phyloP scores from a whole-genome alignment of 805 yeast genomes.

The Hanseniaspora hatyaiensis region DNA sequence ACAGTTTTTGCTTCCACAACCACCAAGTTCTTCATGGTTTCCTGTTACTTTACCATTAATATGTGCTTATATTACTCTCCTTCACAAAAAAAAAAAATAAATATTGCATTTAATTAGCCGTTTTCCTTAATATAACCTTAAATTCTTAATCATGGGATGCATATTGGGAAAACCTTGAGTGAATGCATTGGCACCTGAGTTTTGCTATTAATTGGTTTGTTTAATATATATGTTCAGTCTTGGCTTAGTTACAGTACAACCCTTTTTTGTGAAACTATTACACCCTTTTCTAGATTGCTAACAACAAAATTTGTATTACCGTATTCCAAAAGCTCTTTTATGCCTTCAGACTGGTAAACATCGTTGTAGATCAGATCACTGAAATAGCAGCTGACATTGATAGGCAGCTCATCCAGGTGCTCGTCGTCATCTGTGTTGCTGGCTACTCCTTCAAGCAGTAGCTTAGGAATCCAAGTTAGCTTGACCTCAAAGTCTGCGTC shows the following conservation, averaged over 20 bases:
- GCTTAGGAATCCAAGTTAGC: constrained; percentile 65
- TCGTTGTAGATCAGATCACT: constrained; percentile 44
- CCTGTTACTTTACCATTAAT: no score
- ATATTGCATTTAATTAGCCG: no score
- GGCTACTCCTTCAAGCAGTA: constrained; percentile 27
- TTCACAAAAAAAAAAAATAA: no score
- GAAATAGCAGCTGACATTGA: constrained; percentile 62
- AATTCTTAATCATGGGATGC: no score
- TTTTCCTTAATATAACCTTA: no score
- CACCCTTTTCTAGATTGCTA: constrained; percentile 56
- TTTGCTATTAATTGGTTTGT: no score
- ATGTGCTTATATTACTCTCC: no score
- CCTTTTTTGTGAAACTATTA: constrained; percentile 46
- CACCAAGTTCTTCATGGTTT: no score
- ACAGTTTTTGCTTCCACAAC: no score
- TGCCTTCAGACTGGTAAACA: constrained; percentile 42
- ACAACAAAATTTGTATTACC: constrained; percentile 54
- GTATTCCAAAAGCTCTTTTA: constrained; percentile 55
- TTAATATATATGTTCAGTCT: no score
- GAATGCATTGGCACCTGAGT: no score
- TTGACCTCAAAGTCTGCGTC: constrained; percentile 53
- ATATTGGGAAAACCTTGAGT: no score
- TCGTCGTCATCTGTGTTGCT: constrained; percentile 27
- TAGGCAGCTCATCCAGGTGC: constrained; percentile 36
- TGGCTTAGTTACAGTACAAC: constrained; percentile 36